Base-by-base conservation (phyloP, 2,329 filamentous ascomycete species). In the Alternaria consortialis region DNA sequence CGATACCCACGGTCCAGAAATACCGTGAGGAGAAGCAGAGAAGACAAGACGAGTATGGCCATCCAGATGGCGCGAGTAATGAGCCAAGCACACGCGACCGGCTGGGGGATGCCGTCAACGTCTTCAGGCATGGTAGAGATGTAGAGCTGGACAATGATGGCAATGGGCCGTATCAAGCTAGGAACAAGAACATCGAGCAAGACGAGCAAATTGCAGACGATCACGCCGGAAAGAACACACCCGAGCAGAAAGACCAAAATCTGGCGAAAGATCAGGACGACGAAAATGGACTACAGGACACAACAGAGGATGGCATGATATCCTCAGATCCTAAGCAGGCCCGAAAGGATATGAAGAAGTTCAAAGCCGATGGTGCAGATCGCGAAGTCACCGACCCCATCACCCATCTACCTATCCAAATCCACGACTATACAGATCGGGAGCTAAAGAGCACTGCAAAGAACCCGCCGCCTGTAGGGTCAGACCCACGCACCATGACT, bases 361-460 rank as follows among this genome's bases (percentile, higher is more conserved):
- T 77, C 60, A 79, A 75, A 46, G 78, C 81, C 31, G 81, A 84
- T 58, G 78, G 81, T 31, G 81, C 83, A 27, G 82, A 84, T 59
- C 80, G 85, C 60, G 84, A 90, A 72, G 90, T 92, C 47, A 92
- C 89, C 1, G 90, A 92, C 70, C 90, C 90, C 0, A 84, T 92
- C 39, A 92, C 90, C 1, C 90, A 92, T 76, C 81, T 92, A 3
- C 89, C 89, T 2, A 84, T 91, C 48, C 81, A 79, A 36, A 89
- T 91, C 36, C 88, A 90, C 71, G 90, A 92, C 71, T 88, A 88
- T 68, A 91, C 89, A 0, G 82, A 84, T 29, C 84, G 87, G 39
- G 87, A 90, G 53, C 80, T 92, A 32, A 80, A 84, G 61, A 75
- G 76, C 53, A 77, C 80, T 25, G 74, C 80, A 34, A 79, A 84